Conservation (phyloP, 345 rosid genomes). For the Eucalyptus camaldulensis region DNA sequence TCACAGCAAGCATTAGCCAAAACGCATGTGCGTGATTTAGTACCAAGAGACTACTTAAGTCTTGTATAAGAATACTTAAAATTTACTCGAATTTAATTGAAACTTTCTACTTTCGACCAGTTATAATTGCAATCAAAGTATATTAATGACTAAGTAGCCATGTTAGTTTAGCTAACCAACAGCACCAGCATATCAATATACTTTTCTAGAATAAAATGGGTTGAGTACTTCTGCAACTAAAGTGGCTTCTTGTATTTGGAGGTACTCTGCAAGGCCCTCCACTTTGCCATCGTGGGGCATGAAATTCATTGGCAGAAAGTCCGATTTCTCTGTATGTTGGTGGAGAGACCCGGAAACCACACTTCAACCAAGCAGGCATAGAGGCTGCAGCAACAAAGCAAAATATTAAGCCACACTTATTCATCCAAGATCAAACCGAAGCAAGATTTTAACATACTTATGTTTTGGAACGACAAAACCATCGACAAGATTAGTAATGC, state of each 20-base stretch:
- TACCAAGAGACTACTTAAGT: not conserved
- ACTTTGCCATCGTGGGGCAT: conserved; percentile 67
- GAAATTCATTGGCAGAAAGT: conserved; percentile 26
- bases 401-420: not conserved
- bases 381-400: conserved; percentile 27
- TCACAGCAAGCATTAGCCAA: not conserved
- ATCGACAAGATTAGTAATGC: conserved; percentile 15
- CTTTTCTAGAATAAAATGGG: not conserved
- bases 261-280: not conserved
- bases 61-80: not conserved
- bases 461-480: conserved; percentile 54
- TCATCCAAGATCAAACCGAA: not conserved
- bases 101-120: not conserved
- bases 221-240: not conserved
- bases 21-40: not conserved
- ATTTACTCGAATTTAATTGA: not conserved
- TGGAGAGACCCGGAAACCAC: conserved; percentile 34
- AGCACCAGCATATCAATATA: not conserved
- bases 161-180: not conserved
- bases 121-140: not conserved
- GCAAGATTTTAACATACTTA: conserved; percentile 4
- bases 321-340: conserved; percentile 33
- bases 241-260: not conserved
- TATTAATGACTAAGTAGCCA: not conserved
- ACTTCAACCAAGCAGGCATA: conserved; percentile 61